Percentiles rank a stretch among this genome's conserved stretches.
These are phyloP conservation scores for Colletotrichum musae DNA, from an alignment of 2,329 filamentous ascomycete genomes.

Conservation along the genomic window DNA sequence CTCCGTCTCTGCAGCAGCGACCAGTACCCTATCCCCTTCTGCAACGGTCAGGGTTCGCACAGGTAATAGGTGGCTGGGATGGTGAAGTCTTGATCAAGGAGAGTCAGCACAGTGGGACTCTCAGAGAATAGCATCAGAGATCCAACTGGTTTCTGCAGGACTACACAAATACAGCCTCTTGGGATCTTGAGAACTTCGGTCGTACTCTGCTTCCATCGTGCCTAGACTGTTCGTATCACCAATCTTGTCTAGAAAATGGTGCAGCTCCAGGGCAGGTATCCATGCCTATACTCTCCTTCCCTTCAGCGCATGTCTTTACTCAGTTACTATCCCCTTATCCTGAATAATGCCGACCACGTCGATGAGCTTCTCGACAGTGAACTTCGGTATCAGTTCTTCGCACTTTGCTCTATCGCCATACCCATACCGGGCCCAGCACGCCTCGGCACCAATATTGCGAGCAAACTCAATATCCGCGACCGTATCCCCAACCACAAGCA, in stretches of 20 bases:
- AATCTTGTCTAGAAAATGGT: no score
- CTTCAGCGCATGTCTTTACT: no score
- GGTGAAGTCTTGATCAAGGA: not conserved
- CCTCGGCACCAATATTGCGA: slow-evolving; percentile 37
- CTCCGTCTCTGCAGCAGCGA: slow-evolving; percentile 53
- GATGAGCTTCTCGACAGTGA: slow-evolving; percentile 6
- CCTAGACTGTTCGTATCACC: no score
- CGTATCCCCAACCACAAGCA: slow-evolving; percentile 42
- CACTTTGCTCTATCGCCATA: not conserved
- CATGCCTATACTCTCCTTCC: no score
- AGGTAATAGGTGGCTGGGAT: not conserved
- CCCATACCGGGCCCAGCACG: slow-evolving; percentile 39
- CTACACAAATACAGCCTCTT: no score
- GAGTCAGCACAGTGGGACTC: not conserved
- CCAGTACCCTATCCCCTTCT: slow-evolving; percentile 52
- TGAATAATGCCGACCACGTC: slow-evolving; percentile 23
- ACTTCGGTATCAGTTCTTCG: slow-evolving; percentile 10
- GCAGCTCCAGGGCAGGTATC: no score
- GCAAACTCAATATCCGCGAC: slow-evolving; percentile 40
- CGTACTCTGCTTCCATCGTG: no score
- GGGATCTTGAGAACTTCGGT: not conserved
- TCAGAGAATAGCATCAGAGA: not conserved
- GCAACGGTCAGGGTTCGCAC: slow-evolving; percentile 49
- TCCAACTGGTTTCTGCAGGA: no score
- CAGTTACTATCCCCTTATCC: not conserved